Evolutionary conservation across 805 yeast species (phyloP).

Genomic region (Wickerhamiella qilinensis): DNA sequence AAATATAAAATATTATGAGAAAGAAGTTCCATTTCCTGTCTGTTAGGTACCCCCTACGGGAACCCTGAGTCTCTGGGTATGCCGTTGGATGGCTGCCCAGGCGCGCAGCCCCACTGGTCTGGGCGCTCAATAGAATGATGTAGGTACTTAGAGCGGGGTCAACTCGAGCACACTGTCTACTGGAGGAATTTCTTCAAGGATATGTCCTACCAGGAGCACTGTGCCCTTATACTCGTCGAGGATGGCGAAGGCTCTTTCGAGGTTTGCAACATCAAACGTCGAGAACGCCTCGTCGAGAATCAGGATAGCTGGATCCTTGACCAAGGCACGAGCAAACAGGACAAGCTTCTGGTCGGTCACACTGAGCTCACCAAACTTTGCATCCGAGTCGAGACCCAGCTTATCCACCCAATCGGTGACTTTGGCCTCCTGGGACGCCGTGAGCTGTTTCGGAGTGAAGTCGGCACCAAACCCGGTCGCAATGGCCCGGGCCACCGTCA

Average conservation of each 20-base stretch:
- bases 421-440: slow-evolving; percentile 22
- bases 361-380: slow-evolving; percentile 35
- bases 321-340: slow-evolving; percentile 58
- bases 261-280: slow-evolving; percentile 59
- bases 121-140: too few species aligned
- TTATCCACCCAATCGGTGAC: slow-evolving; percentile 32
- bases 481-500: slow-evolving; percentile 41
- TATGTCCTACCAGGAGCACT: slow-evolving; percentile 67
- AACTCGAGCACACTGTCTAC: slow-evolving; percentile 32
- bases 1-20: too few species aligned
- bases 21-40: too few species aligned
- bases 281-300: slow-evolving; percentile 88
- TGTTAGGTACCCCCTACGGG: too few species aligned
- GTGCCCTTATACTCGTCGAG: slow-evolving; percentile 49
- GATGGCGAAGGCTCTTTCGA: slow-evolving; percentile 38
- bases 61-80: too few species aligned
- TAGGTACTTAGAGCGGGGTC: not conserved
- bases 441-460: slow-evolving; percentile 33
- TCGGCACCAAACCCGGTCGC: slow-evolving; percentile 67
- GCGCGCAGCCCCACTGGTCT: too few species aligned
- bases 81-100: too few species aligned
- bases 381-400: slow-evolving; percentile 30
- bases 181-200: slow-evolving; percentile 60
- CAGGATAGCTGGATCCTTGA: slow-evolving; percentile 61
- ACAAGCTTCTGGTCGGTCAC: slow-evolving; percentile 66